Conservation (phyloP, 768 basidiomycete genomes). For the Leucocoprinus birnbaumii region DNA sequence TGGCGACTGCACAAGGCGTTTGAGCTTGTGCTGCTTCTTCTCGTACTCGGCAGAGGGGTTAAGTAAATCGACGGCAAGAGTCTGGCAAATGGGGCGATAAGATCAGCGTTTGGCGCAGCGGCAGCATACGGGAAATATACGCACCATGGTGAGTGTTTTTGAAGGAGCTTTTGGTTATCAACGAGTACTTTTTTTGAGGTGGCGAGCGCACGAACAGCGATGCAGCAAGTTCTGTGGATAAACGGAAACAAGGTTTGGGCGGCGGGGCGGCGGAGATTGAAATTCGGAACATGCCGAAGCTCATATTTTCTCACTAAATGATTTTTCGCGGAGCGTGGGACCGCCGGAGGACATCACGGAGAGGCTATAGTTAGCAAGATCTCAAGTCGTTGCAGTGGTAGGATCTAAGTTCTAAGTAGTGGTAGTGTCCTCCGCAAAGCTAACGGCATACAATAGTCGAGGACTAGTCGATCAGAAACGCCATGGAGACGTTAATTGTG, state of each 20-base stretch:
- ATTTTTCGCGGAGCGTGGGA: no score
- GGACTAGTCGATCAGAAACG: constrained; percentile 1
- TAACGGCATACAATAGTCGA: not conserved
- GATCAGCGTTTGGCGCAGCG: not conserved
- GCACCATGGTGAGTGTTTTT: constrained; percentile 32
- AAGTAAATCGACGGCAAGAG: constrained; percentile 97
- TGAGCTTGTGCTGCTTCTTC: constrained; percentile 95
- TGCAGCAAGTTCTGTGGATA: constrained; percentile 38
- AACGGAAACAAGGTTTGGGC: constrained; percentile 36
- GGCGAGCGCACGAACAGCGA: constrained; percentile 25
- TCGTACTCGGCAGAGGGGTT: constrained; percentile 89
- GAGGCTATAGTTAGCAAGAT: no score
- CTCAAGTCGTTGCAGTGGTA: no score
- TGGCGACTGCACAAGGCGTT: constrained; percentile 97
- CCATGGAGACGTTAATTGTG: constrained; percentile 13
- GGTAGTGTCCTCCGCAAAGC: not conserved
- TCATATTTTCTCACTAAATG: not conserved
- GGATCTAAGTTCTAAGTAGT: not conserved
- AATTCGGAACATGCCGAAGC: constrained; percentile 10
- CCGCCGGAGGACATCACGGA: no score
- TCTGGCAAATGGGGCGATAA: constrained; percentile 37
- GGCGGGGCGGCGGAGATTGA: constrained; percentile 25
- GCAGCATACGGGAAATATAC: constrained; percentile 5
- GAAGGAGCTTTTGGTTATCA: constrained; percentile 15
- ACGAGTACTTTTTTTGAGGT: constrained; percentile 28